Evolutionary conservation across 345 rosid genomes (phyloP).

Genomic region (Triadica sebifera): DNA sequence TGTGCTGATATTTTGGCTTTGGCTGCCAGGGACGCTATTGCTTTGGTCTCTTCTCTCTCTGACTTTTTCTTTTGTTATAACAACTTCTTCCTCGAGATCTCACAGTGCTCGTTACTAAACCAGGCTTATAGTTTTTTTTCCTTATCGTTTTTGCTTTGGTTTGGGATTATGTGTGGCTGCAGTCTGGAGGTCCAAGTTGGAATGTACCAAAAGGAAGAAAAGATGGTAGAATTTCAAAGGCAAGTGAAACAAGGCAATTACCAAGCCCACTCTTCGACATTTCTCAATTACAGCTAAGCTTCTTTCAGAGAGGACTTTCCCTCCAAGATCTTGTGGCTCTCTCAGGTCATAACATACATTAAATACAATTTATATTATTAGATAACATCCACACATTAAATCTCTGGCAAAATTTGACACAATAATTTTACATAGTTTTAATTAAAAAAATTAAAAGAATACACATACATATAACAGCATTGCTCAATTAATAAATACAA

Average conservation of each 20-base stretch:
- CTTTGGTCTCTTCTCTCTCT: slow-evolving; percentile 43
- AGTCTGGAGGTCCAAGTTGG: slow-evolving; percentile 96
- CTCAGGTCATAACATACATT: slow-evolving; percentile 44
- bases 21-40: slow-evolving; percentile 79
- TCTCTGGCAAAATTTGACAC: too few relatives aligned
- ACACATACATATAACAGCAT: too few relatives aligned
- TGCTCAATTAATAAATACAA: too few relatives aligned
- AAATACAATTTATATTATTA: too few relatives aligned
- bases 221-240: slow-evolving; percentile 82
- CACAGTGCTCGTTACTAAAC: too few relatives aligned
- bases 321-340: slow-evolving; percentile 66
- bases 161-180: not conserved
- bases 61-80: too few relatives aligned
- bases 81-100: too few relatives aligned
- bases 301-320: slow-evolving; percentile 78
- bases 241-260: slow-evolving; percentile 68
- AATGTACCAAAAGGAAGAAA: slow-evolving; percentile 83
- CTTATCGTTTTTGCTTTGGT: too few relatives aligned
- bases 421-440: too few relatives aligned
- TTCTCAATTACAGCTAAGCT: slow-evolving; percentile 68
- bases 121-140: too few relatives aligned
- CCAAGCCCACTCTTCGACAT: slow-evolving; percentile 78
- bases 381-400: too few relatives aligned
- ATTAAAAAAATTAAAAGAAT: too few relatives aligned
- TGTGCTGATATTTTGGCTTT: slow-evolving; percentile 88